Evolutionary conservation across 129 eudicot species (phyloP).

Genomic region (Artemisia argyi): DNA sequence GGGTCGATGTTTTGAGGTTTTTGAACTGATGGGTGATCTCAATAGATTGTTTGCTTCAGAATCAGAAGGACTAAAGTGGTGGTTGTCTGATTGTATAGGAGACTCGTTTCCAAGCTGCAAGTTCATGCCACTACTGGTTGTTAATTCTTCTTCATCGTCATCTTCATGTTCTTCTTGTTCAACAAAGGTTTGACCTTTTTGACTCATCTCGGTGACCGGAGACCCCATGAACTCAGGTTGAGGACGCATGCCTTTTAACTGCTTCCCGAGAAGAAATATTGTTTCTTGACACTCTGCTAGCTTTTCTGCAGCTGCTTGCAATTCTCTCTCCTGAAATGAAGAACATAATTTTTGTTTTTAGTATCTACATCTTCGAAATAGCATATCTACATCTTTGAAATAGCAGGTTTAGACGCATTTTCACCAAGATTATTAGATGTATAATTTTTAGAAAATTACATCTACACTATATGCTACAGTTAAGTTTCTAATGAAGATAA

Average conservation of each 20-base stretch:
- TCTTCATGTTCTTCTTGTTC: conserved; percentile 44
- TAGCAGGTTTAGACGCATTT: too few relatives aligned
- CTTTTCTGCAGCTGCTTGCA: conserved; percentile 91
- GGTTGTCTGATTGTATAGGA: conserved; percentile 44
- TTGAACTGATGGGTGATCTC: conserved; percentile 62
- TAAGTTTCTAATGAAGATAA: too few relatives aligned
- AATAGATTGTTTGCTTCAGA: conserved; percentile 55
- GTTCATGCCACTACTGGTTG: conserved; percentile 46
- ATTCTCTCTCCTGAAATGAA: conserved; percentile 65
- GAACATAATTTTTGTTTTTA: conserved; percentile 7
- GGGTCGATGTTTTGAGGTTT: conserved; percentile 56
- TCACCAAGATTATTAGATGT: too few relatives aligned
- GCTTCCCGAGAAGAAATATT: conserved; percentile 81
- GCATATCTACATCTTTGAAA: too few relatives aligned
- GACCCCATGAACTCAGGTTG: conserved; percentile 54
- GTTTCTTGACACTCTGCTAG: conserved; percentile 98
- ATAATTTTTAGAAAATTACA: too few relatives aligned
- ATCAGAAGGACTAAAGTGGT: conserved; percentile 53
- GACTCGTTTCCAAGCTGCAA: conserved; percentile 63
- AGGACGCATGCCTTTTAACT: conserved; percentile 74
- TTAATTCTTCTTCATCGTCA: conserved; percentile 43
- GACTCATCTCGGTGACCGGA: conserved; percentile 28
- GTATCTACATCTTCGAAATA: too few relatives aligned
- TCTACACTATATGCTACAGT: too few relatives aligned
- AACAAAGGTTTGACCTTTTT: conserved; percentile 37